Conservation (phyloP, 805 yeast species). For the Debaryomyces maramus region DNA sequence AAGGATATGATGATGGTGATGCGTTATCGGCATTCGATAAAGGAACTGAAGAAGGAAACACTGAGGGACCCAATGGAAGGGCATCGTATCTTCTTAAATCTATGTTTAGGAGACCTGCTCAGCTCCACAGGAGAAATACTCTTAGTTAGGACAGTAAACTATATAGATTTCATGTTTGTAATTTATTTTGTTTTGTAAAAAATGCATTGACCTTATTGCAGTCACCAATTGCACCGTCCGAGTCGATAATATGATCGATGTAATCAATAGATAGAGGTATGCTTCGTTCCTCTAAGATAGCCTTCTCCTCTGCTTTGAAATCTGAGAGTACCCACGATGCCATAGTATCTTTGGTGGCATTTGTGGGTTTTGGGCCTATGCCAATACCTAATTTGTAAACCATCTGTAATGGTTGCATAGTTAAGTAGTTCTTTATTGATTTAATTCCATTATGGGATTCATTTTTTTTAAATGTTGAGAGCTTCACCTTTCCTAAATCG, state of each 20-base stretch:
- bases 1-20: slow-evolving; percentile 4
- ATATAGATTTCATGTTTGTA: not conserved
- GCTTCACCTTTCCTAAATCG: slow-evolving; percentile 28
- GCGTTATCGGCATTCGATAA: slow-evolving; percentile 4
- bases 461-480: slow-evolving; percentile 31
- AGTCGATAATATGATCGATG: slow-evolving; percentile 16
- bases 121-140: too few species aligned
- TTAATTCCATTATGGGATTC: slow-evolving; percentile 44
- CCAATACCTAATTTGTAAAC: slow-evolving; percentile 38
- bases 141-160: not conserved
- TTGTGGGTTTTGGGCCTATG: slow-evolving; percentile 44
- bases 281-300: slow-evolving; percentile 10
- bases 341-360: slow-evolving; percentile 34
- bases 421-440: slow-evolving; percentile 17
- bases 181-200: slow-evolving; percentile 5
- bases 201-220: slow-evolving; percentile 18
- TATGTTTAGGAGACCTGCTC: too few species aligned
- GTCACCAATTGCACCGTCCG: slow-evolving; percentile 17
- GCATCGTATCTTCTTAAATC: not conserved
- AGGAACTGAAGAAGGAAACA: not conserved
- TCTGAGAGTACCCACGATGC: slow-evolving; percentile 42
- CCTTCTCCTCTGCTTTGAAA: slow-evolving; percentile 27
- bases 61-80: not conserved
- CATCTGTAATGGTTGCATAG: not conserved
- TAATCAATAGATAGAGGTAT: slow-evolving; percentile 9